phyloP scores from a whole-genome alignment of 1,139 yeast species.

The Hansenula sp. region DNA sequence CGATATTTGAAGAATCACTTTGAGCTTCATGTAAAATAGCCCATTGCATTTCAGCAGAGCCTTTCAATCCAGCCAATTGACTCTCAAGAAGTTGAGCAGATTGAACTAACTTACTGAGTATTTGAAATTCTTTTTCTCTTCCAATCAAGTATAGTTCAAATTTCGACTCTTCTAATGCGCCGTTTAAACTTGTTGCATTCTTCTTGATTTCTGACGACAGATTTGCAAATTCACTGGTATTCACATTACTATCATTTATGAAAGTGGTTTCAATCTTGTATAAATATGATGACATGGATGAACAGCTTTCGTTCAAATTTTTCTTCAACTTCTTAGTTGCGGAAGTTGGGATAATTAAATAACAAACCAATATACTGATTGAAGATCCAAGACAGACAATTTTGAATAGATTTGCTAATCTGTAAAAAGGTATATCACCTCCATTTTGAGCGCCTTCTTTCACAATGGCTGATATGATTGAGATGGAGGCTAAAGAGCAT shows the following conservation, averaged over 20 bases:
- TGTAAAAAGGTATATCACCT: conserved; percentile 52
- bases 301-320: conserved; percentile 49
- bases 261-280: conserved; percentile 49
- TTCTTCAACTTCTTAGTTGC: conserved; percentile 46
- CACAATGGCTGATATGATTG: conserved; percentile 67
- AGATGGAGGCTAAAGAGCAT: conserved; percentile 71
- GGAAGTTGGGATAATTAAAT: conserved; percentile 57
- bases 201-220: conserved; percentile 35
- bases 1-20: not conserved
- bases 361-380: conserved; percentile 56
- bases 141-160: conserved; percentile 58
- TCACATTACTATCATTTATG: conserved; percentile 42
- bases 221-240: conserved; percentile 29
- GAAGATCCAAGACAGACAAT: conserved; percentile 63
- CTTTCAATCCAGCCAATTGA: conserved; percentile 62
- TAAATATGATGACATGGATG: conserved; percentile 48
- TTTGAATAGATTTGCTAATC: conserved; percentile 50
- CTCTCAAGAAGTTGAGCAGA: conserved; percentile 50
- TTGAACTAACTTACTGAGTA: conserved; percentile 42
- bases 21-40: conserved; percentile 34
- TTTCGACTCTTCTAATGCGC: conserved; percentile 54
- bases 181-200: conserved; percentile 36
- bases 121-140: conserved; percentile 45
- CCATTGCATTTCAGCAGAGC: conserved; percentile 67
- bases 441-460: conserved; percentile 71